phyloP scores from a whole-genome alignment of 306 rosid genomes.

The Quercus gilva region DNA sequence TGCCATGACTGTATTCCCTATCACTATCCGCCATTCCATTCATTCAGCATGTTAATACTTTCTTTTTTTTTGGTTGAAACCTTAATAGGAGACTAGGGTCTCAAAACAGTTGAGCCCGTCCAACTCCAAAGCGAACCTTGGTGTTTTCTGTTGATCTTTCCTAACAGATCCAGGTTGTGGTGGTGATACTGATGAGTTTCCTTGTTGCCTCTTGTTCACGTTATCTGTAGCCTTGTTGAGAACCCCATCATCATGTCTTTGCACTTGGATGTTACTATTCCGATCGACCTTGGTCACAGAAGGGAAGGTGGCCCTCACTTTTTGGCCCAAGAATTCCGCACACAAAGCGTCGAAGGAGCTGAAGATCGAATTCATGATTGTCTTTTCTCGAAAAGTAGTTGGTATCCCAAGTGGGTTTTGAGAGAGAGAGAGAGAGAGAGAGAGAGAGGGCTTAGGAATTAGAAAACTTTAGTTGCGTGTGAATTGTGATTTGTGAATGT shows the following conservation, averaged over 20 bases:
- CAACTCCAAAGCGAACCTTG: constrained; percentile 36
- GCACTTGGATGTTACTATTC: too few species aligned
- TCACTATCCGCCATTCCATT: neutral
- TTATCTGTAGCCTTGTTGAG: neutral
- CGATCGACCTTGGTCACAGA: too few species aligned
- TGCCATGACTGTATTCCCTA: neutral
- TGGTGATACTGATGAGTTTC: too few species aligned
- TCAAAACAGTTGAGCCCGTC: constrained; percentile 51
- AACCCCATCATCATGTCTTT: too few species aligned
- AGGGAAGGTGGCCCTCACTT: constrained; percentile 29
- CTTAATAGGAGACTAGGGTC: constrained; percentile 25
- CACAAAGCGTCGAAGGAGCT: constrained; percentile 40
- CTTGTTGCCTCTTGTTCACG: neutral
- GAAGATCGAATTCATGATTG: constrained; percentile 47
- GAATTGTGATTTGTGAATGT: too few species aligned
- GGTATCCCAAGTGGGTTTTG: too few species aligned
- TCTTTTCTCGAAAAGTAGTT: too few species aligned
- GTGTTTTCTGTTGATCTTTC: neutral
- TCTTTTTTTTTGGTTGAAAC: neutral
- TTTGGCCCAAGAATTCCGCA: constrained; percentile 36
- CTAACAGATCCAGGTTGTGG: too few species aligned
- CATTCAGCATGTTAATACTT: too few species aligned
- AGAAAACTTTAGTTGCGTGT: too few species aligned
- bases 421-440: too few species aligned
- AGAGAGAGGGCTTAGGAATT: too few species aligned